Evolutionary conservation across 139 green algal species (phyloP).

Genomic region (Coccomyxa sp.): DNA sequence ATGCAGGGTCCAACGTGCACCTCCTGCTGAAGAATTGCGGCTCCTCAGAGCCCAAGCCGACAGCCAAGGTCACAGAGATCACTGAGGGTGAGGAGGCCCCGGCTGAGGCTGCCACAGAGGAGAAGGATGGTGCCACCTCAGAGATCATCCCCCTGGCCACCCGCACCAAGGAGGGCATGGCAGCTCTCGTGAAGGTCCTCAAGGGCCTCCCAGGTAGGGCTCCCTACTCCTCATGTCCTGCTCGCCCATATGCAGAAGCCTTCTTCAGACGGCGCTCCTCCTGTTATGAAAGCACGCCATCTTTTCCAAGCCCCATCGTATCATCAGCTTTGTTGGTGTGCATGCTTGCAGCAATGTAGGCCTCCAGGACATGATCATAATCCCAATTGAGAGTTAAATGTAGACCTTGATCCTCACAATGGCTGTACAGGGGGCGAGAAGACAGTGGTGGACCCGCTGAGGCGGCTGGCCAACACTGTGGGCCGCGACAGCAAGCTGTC

Average conservation of each 20-base stretch:
- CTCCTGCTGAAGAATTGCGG: neutral
- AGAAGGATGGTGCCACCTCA: neutral
- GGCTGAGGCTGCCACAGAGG: neutral
- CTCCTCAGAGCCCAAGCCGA: neutral
- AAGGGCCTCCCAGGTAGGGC: neutral
- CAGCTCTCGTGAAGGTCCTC: neutral
- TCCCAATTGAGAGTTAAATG: too few relatives aligned
- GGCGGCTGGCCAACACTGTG: neutral
- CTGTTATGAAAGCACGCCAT: too few relatives aligned
- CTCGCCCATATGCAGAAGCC: neutral
- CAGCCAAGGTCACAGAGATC: neutral
- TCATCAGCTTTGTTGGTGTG: too few relatives aligned
- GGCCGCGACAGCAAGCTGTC: neutral
- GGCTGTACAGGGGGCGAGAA: neutral
- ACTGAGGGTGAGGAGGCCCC: neutral
- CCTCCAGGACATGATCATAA: too few relatives aligned
- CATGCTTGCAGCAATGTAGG: too few relatives aligned
- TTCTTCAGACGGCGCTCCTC: too few relatives aligned
- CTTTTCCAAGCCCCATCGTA: too few relatives aligned
- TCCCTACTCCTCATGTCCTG: neutral
- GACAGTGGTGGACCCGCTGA: neutral
- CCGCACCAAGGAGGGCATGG: slow-evolving; percentile 4
- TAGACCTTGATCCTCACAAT: too few relatives aligned
- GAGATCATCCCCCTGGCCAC: slow-evolving; percentile 1
- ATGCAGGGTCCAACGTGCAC: neutral